These are phyloP conservation scores for Ceratocystis alfenasii DNA, from an alignment of 2,329 filamentous ascomycete genomes.

Conservation along the genomic window DNA sequence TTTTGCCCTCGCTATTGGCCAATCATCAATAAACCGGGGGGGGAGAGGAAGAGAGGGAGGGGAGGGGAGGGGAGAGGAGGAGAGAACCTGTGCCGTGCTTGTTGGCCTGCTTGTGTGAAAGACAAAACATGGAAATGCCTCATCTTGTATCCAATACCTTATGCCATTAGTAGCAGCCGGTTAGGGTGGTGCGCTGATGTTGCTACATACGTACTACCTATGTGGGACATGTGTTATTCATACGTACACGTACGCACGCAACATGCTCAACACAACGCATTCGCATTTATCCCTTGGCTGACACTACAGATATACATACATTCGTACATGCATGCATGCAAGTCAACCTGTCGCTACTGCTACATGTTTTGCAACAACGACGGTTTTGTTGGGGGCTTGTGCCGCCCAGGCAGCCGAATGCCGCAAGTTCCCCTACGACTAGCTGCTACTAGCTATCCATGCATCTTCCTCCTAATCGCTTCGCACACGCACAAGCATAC, in stretches of 20 bases:
- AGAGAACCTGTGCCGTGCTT: not conserved
- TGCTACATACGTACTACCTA: not conserved
- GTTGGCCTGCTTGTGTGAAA: not conserved
- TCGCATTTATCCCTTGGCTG: not conserved
- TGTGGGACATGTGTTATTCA: not conserved
- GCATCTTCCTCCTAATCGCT: too few species aligned
- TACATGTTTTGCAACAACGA: not conserved
- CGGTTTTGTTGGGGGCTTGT: not conserved
- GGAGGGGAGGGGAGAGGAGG: too few species aligned
- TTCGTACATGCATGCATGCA: not conserved
- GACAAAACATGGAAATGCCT: conserved; percentile 1
- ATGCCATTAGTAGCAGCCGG: not conserved
- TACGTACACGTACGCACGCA: not conserved
- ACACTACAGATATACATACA: not conserved
- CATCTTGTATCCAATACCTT: not conserved
- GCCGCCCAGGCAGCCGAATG: too few species aligned
- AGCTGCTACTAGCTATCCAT: not conserved
- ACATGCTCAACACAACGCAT: too few species aligned
- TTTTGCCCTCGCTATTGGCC: too few species aligned
- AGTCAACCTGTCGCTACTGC: not conserved
- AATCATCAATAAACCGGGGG: too few species aligned
- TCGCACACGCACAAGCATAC: not conserved
- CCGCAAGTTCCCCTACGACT: not conserved
- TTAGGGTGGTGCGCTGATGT: too few species aligned
- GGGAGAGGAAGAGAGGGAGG: too few species aligned